Evolutionary conservation across 2,329 filamentous ascomycete species (phyloP).

Genomic region (Monosporascus sp.): DNA sequence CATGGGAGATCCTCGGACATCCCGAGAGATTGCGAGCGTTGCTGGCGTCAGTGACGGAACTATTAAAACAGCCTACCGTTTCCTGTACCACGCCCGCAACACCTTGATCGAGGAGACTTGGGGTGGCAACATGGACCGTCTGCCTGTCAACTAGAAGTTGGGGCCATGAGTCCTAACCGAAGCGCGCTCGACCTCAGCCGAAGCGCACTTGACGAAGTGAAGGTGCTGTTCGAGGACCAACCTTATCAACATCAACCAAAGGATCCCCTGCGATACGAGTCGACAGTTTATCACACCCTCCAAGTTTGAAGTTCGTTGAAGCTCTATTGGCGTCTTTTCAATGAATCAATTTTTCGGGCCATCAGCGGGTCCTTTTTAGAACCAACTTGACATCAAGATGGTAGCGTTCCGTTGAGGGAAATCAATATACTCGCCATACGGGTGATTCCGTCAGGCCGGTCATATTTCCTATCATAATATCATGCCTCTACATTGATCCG

Average conservation of each 20-base stretch:
- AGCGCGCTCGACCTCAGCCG: no score
- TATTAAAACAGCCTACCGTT: slow-evolving; percentile 92
- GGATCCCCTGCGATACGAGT: no score
- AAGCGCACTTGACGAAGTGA: not conserved
- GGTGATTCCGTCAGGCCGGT: slow-evolving; percentile 3
- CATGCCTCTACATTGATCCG: not conserved
- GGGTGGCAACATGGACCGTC: slow-evolving; percentile 64
- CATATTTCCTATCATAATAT: not conserved
- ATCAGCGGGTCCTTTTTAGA: not conserved
- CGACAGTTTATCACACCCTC: no score
- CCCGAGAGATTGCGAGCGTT: slow-evolving; percentile 81
- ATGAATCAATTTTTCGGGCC: not conserved
- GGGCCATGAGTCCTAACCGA: not conserved
- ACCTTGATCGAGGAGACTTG: slow-evolving; percentile 71
- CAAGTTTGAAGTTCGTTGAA: not conserved
- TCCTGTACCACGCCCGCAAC: slow-evolving; percentile 70
- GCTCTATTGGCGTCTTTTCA: not conserved
- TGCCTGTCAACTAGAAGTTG: slow-evolving; percentile 52
- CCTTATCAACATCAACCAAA: no score
- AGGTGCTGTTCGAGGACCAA: no score
- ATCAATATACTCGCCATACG: not conserved
- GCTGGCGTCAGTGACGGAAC: slow-evolving; percentile 94
- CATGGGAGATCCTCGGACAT: slow-evolving; percentile 69
- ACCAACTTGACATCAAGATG: not conserved
- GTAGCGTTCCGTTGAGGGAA: not conserved